phyloP scores from a whole-genome alignment of 2,329 filamentous ascomycete species.

The Diplodia intermedia region DNA sequence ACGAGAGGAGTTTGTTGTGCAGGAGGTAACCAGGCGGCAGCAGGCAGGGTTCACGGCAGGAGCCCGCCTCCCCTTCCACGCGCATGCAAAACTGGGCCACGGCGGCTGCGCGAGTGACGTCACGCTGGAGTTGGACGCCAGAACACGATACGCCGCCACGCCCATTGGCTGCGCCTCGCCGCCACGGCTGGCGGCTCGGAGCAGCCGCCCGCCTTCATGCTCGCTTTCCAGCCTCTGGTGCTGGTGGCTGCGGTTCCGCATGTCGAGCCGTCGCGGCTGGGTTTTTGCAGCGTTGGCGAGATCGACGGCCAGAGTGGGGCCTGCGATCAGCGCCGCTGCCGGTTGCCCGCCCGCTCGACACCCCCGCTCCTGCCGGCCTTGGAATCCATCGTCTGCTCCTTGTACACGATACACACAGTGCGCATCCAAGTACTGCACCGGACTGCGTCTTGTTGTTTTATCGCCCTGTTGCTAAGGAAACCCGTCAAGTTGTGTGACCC shows the following conservation, averaged over 20 bases:
- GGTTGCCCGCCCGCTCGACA: background rate
- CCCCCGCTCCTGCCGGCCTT: background rate
- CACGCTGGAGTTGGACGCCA: background rate
- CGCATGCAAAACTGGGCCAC: constrained; percentile 15
- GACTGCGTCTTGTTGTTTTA: background rate
- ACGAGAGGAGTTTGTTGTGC: background rate
- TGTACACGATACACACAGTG: background rate
- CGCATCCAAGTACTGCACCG: background rate
- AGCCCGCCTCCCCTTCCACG: constrained; percentile 6
- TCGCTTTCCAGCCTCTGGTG: background rate
- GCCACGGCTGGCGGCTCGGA: background rate
- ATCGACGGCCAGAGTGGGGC: background rate
- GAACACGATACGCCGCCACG: background rate
- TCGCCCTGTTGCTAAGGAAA: background rate
- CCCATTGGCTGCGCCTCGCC: constrained; percentile 14
- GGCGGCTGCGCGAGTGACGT: constrained; percentile 2
- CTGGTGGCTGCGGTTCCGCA: constrained; percentile 9
- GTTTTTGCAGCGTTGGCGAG: background rate
- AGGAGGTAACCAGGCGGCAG: background rate
- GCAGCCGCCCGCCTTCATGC: too few species aligned
- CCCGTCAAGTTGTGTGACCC: background rate
- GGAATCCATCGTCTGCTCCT: background rate
- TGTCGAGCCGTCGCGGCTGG: background rate
- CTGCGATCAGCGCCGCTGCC: background rate
- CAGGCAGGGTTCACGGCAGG: background rate